Evolutionary conservation across 1,139 yeast species (phyloP), one percentile per base, ranked within the genome.

Genomic region (Debaryomycetaceae sp.): DNA sequence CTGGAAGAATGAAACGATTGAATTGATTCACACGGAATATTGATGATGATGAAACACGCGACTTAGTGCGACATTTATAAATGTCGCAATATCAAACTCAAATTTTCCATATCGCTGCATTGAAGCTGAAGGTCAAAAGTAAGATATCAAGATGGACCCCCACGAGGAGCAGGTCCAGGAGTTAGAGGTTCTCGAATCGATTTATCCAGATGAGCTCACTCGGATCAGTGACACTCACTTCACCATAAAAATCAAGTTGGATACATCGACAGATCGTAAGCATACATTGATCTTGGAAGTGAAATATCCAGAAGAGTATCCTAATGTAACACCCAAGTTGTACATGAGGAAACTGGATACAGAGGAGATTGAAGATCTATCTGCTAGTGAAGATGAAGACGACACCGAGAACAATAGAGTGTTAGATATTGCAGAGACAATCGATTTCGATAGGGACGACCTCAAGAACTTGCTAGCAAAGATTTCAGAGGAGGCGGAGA

Each of bases 201-300:
- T 93, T 47, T 93, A 91, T 60, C 98, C 98, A 3, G 97, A 90
- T 62, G 98, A 93, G 62, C 66, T 93, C 37, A 60, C 55, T 23
- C 60, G 66, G 38, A 59, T 72, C 27, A 65, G 77, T 7, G 73
- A 71, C 6, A 66, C 71, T 0, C 69, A 72, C 37, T 83, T 78
- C 54, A 63, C 71, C 37, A 75, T 84, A 40, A 66, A 67, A 39
- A 53, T 80, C 6, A 50, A 60, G 20, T 69, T 87, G 37, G 96
- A 88, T 53, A 82, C 91, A 1, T 69, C 72, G 9, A 68, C 81
- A 5, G 79, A 75, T 20, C 68, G 79, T 38, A 74, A 69, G 13
- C 87, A 81, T 57, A 67, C 71, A 7, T 60, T 87, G 39, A 55
- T 66, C 13, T 67, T 88, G 7, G 65, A 66, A 20, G 86, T 88